Percentiles rank a stretch among this genome's conserved stretches.
These are phyloP conservation scores for Termitomyces sp. DNA, from an alignment of 768 basidiomycete genomes.

Conservation along the genomic window DNA sequence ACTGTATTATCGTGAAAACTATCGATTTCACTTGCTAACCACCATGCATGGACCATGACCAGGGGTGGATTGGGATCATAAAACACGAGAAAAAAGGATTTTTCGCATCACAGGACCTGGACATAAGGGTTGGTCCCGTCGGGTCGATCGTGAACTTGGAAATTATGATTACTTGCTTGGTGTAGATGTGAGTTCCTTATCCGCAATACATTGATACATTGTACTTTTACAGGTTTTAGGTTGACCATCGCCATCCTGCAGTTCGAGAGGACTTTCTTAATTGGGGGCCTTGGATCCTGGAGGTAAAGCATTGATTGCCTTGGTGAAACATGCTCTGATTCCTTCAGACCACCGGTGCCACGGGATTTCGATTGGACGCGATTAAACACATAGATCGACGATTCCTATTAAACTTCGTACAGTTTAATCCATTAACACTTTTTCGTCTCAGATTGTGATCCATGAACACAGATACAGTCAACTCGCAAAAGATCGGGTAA, in stretches of 20 bases:
- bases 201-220: neutral
- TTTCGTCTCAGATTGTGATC: neutral
- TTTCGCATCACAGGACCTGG: conserved; percentile 68
- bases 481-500: conserved; percentile 44
- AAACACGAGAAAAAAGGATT: conserved; percentile 58
- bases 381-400: conserved; percentile 84
- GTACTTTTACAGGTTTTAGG: conserved; percentile 38
- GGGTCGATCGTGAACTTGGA: conserved; percentile 82
- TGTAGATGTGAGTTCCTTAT: conserved; percentile 49
- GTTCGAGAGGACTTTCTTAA: conserved; percentile 70
- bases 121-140: conserved; percentile 77
- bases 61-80: conserved; percentile 87
- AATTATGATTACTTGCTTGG: conserved; percentile 87
- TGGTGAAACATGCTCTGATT: conserved; percentile 2
- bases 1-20: conserved; percentile 6
- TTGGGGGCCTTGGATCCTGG: conserved; percentile 81
- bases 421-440: conserved; percentile 17
- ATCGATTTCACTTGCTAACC: neutral
- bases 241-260: conserved; percentile 81
- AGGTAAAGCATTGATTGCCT: conserved; percentile 23
- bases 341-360: conserved; percentile 60
- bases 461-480: conserved; percentile 44
- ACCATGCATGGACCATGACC: neutral
- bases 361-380: conserved; percentile 86
- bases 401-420: conserved; percentile 71